Percentiles rank a stretch among this genome's conserved stretches.
phyloP scores from a whole-genome alignment of 305 asterid species.

The Fraxinus latifolia region DNA sequence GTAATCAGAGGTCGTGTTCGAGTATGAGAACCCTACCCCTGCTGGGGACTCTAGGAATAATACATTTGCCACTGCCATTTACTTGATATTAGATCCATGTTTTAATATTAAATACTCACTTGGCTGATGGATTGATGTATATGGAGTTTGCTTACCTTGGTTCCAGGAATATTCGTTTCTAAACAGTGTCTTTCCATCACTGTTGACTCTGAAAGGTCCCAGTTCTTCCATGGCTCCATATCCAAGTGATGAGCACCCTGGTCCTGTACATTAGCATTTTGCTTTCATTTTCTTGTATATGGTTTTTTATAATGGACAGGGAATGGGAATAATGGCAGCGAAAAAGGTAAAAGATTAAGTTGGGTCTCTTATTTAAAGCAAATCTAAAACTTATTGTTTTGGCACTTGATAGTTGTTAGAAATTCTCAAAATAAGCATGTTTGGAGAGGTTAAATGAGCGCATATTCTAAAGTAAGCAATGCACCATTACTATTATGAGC shows the following conservation, averaged over 20 bases:
- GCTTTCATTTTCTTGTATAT: not conserved
- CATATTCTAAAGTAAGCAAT: not conserved
- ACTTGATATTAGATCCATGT: not conserved
- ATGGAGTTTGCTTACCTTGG: constrained; percentile 28
- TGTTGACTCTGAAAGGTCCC: constrained; percentile 51
- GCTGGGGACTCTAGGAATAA: constrained; percentile 55
- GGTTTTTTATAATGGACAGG: not conserved
- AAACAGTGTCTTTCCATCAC: constrained; percentile 45
- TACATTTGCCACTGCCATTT: constrained; percentile 41
- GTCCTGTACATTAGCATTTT: constrained; percentile 30
- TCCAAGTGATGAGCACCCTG: constrained; percentile 56
- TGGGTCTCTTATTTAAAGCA: not conserved
- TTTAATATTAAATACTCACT: not conserved
- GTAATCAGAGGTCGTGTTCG: constrained; percentile 41
- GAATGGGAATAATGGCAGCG: not conserved
- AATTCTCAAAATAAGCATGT: not conserved
- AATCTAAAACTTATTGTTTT: not conserved
- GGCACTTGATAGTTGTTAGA: not conserved
- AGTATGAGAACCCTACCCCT: constrained; percentile 62
- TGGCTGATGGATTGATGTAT: not conserved
- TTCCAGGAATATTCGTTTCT: constrained; percentile 47
- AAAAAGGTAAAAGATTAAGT: not conserved
- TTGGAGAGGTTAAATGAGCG: not conserved
- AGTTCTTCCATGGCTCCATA: constrained; percentile 49
- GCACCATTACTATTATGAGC: not conserved